Evolutionary conservation across 2,329 filamentous ascomycete species (phyloP).

Genomic region (Trichoderma aggressivum): DNA sequence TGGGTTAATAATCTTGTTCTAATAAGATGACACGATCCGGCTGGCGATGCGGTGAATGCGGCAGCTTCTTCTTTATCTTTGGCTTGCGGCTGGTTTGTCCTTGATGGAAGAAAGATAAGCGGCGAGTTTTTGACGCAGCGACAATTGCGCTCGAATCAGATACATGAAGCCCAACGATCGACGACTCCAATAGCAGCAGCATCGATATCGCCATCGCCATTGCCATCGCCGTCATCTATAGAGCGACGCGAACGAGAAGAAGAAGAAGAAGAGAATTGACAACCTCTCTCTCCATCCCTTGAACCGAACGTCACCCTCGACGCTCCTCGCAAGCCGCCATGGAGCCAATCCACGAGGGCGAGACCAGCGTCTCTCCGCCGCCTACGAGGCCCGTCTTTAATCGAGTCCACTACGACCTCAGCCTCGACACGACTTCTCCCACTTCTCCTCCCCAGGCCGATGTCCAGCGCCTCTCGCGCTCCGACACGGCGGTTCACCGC

Average conservation of each 20-base stretch:
- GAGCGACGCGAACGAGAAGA: not conserved
- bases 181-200: too few relatives aligned
- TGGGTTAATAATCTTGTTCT: not conserved
- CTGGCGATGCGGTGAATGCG: not conserved
- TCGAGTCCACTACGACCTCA: constrained; percentile 30
- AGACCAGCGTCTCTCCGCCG: not conserved
- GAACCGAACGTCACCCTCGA: not conserved
- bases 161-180: not conserved
- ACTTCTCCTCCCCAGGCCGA: constrained; percentile 21
- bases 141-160: not conserved
- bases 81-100: not conserved
- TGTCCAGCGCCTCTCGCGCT: constrained; percentile 22
- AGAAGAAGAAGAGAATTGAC: not conserved
- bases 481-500: constrained; percentile 29
- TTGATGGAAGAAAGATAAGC: not conserved
- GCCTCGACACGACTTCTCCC: constrained; percentile 26
- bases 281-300: not conserved
- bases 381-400: not conserved
- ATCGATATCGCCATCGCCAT: not conserved
- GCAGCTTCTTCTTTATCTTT: not conserved
- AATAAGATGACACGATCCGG: not conserved
- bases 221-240: not conserved
- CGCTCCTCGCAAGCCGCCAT: not conserved
- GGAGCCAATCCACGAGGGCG: not conserved
- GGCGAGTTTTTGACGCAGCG: not conserved